Evolutionary conservation across 2,329 filamentous ascomycete genomes (phyloP), one percentile per base, ranked within the genome.

Genomic region (Clonostachys chloroleuca): DNA sequence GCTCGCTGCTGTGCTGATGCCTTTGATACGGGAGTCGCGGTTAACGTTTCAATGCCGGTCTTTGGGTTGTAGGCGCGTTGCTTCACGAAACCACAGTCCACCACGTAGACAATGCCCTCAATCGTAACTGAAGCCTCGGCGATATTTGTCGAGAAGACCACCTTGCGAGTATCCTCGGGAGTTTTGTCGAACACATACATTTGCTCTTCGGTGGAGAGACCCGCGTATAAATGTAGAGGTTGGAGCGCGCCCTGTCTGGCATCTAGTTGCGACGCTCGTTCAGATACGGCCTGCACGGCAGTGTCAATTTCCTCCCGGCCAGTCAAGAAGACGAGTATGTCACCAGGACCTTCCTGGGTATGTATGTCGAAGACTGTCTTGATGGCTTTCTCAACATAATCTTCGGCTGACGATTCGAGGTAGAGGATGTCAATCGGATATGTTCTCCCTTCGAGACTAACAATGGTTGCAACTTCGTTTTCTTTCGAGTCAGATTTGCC

Each of bases 81-180:
- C 64, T 97, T 97, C 54, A 95, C 91, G 60, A 89, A 96, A 2
- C 94, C 94, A 46, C 82, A 85, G 64, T 99, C 94, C 44, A 97
- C 73, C 6, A 99, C 92, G 59, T 89, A 95, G 47, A 91, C 84
- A 50, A 97, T 92, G 4, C 90, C 91, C 46, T 94, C 86, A 47
- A 97, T 95, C 14, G 94, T 97, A 40, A 99, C 87, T 2, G 90
- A 96, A 5, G 94, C 92, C 71, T 99, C 94, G 12, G 94, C 91
- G 53, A 97, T 96, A 62, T 97, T 97, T 49, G 94, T 97, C 5
- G 89, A 87, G 54, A 96, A 85, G 35, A 99, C 88, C 37, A 96
- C 87, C 62, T 97, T 97, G 40, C 94, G 81, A 2, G 85, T 92
- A 49, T 92, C 86, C 51, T 89, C 84, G 0, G 89, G 83, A 3